Evolutionary conservation across 129 eudicot species (phyloP).

Genomic region (Daucus carota): DH1_v3.0 NC_030389.2:40481001-40481500

Average conservation of each 20-base stretch:
- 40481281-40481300: background rate
- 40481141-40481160: slow-evolving; percentile 17
- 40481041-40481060: slow-evolving; percentile 7
- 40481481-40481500: no score
- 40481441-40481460: no score
- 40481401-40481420: no score
- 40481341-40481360: no score
- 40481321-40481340: no score
- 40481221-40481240: no score
- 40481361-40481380: no score
- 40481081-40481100: slow-evolving; percentile 24
- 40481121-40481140: slow-evolving; percentile 13
- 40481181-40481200: background rate
- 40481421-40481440: no score
- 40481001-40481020: slow-evolving; percentile 20
- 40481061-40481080: slow-evolving; percentile 39
- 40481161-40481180: background rate
- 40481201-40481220: slow-evolving; percentile 16
- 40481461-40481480: no score
- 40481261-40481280: background rate
- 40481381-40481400: no score
- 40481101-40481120: slow-evolving; percentile 18
- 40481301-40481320: background rate
- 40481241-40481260: no score
- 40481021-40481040: slow-evolving; percentile 26